A percentile compares a stretch with the other conserved stretches of the same genome.
Evolutionary conservation across 768 basidiomycete species (phyloP).

Genomic region (Podaxis sp.): DNA sequence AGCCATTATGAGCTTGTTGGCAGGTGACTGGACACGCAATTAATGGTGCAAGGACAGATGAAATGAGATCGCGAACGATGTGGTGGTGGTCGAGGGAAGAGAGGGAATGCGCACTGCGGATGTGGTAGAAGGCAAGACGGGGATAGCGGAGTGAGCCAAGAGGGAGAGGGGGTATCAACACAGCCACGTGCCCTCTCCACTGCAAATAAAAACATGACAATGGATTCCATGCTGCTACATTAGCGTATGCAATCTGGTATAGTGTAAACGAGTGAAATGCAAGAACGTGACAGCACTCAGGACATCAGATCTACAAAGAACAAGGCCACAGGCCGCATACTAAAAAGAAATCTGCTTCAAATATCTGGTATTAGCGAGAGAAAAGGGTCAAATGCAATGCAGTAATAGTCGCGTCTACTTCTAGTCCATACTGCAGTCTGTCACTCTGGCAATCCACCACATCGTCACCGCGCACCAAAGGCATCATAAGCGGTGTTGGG

Average conservation of each 20-base stretch:
- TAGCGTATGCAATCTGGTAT: constrained; percentile 14
- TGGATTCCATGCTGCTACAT: constrained; percentile 13
- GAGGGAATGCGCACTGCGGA: background rate
- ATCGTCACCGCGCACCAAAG: constrained; percentile 10
- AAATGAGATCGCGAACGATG: background rate
- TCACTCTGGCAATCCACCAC: background rate
- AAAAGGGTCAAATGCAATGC: constrained; percentile 3
- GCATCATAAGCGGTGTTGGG: constrained; percentile 38
- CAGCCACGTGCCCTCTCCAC: constrained; percentile 7
- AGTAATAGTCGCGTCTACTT: constrained; percentile 1
- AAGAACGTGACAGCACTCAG: constrained; percentile 11
- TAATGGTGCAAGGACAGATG: background rate
- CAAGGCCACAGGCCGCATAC: constrained; percentile 4
- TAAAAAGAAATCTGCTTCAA: background rate
- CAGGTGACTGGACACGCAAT: constrained; percentile 6
- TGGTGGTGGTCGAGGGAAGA: constrained; percentile 1
- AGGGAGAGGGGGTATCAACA: background rate
- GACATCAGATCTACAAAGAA: constrained; percentile 14
- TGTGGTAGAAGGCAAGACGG: constrained; percentile 2
- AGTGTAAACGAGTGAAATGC: constrained; percentile 14
- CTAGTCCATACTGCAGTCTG: background rate
- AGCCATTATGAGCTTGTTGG: constrained; percentile 38
- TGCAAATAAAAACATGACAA: background rate
- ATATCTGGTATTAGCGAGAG: constrained; percentile 1
- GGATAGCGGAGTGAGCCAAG: background rate